Conservation (phyloP, 2,329 filamentous ascomycete species). For the Aspergillus thermomutatus region DNA sequence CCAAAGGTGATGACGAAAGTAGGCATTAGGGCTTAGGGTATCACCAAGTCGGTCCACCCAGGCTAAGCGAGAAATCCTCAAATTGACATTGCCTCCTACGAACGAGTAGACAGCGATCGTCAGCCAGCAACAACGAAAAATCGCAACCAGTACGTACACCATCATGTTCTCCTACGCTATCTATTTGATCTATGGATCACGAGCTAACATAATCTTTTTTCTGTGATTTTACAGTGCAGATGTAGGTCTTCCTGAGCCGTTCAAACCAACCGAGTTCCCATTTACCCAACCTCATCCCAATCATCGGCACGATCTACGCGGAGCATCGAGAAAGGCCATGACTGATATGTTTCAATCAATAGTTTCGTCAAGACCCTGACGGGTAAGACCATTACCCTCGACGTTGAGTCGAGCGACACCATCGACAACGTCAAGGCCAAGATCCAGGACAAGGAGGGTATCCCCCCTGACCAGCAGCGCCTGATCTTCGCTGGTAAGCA, state of each 20-base stretch:
- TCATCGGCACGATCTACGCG: conserved; percentile 9
- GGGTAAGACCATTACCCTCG: conserved; percentile 99
- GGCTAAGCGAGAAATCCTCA: conserved; percentile 45
- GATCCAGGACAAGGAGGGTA: conserved; percentile 99
- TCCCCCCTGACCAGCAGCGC: conserved; percentile 96
- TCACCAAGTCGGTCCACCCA: conserved; percentile 30
- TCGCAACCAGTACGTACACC: conserved; percentile 45
- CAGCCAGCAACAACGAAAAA: conserved; percentile 43
- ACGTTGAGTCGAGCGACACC: conserved; percentile 98
- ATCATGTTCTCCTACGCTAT: conserved; percentile 11
- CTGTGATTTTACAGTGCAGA: conserved; percentile 67
- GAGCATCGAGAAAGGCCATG: conserved; percentile 8
- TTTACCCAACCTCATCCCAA: conserved; percentile 20
- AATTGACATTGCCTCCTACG: conserved; percentile 36
- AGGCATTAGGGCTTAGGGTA: conserved; percentile 42
- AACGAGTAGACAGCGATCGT: conserved; percentile 38
- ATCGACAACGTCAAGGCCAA: conserved; percentile 99
- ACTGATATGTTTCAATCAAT: conserved; percentile 31
- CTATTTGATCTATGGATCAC: conserved; percentile 12
- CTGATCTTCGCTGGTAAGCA: conserved; percentile 99
- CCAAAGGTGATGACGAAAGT: conserved; percentile 9
- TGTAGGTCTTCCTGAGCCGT: conserved; percentile 59
- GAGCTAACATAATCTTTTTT: conserved; percentile 48
- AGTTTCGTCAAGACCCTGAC: conserved; percentile 99
- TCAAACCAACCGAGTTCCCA: conserved; percentile 24